Base-by-base conservation (phyloP, 176 grass and related monocot genomes). In the Chrysopogon serrulatus region DNA sequence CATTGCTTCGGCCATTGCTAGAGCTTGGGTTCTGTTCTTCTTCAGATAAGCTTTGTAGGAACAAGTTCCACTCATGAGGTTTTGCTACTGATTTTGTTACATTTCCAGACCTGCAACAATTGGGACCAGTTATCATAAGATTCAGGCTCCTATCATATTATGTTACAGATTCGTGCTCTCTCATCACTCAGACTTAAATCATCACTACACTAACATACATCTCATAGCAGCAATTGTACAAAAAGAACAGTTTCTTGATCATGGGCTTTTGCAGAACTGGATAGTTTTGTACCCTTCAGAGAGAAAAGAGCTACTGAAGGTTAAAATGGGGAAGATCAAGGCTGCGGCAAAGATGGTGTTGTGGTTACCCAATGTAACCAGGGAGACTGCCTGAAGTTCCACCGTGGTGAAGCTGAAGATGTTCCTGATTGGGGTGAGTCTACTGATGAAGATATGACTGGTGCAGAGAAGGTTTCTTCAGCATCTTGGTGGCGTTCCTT, bases 1-100 rank as follows among this genome's bases (percentile, higher is more conserved):
- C 69, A 21, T 36, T 77, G 23, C 30, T 78, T 26, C 54, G 76
- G 53, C 56, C 68, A 74, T 37, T 86, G 44, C 73, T 79, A 81
- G 78, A 70, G 73, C 79, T 82, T 70, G 85, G 56, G 12, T 36
- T 90, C 74, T 88, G 85, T n/a, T 84, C 87, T 88, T 85, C 76
- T 85, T 89, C 91, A 94, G 69, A 86, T 83, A 99, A 92, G 72
- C 89, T 99, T 91, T 90, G 89, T 69, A 99, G 74, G 90, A 99
- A 99, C 31, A 96, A 79, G 85, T 94, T 99, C 36, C 79, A 89
- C 9, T 88, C 81, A 86, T 88, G 82, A 74, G 73, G 86, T 87
- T 92, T 91, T 79, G 81, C 54, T 26, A 87, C 85, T 12, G 77
- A 87, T 89, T 69, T 96, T 78, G 91, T 81, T 42, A 94, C 93